Evolutionary conservation across 2,329 filamentous ascomycete genomes (phyloP), one percentile per base, ranked within the genome.

Genomic region (Botrytis fabae): DNA sequence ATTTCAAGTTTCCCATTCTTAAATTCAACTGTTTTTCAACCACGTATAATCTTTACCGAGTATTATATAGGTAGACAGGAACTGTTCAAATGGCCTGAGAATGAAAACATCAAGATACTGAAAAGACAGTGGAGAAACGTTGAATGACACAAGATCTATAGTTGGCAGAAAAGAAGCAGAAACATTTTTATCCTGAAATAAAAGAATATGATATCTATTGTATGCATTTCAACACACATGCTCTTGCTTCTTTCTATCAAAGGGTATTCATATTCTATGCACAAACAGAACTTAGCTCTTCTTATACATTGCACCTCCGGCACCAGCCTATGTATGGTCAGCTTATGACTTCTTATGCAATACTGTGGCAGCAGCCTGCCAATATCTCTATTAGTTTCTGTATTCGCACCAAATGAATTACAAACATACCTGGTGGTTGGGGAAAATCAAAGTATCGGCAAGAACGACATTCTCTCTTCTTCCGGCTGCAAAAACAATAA

Each of bases 381-480:
- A 42, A 68, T 68, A 57, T 10, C 35, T 28, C 38, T 10, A 57
- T 57, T 57, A 68, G 35, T 57, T 57, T 16, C 14, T 42, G 18
- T 28, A 7, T 69, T 32, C 28, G 22, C 48, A 72, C 78, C 81
- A 77, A 71, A 57, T 54, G 62, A 70, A 72, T 73, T 22, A 44
- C 16, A 28, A 32, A 68, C 87, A 83, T 82, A 94, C 94, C 88
- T 98, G 95, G 81, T 97, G 94, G 79, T 91, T 96, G 8, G 95
- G 95, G 83, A 92, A 97, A 70, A 98, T 85, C 75, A 98, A 83
- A 9, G 93, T 92, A 83, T 98, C 95, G 32, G 95, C 95, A 77
- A 98, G 83, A 32, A 97, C 93, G 8, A 97, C 93, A 81, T 98
- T 98, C 84, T 97, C 93, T 78, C 92, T 89, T 79, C 95, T 88